Evolutionary conservation across 768 basidiomycete species (phyloP), one percentile per base, ranked within the genome.

Genomic region (Paxillus involutus): DNA sequence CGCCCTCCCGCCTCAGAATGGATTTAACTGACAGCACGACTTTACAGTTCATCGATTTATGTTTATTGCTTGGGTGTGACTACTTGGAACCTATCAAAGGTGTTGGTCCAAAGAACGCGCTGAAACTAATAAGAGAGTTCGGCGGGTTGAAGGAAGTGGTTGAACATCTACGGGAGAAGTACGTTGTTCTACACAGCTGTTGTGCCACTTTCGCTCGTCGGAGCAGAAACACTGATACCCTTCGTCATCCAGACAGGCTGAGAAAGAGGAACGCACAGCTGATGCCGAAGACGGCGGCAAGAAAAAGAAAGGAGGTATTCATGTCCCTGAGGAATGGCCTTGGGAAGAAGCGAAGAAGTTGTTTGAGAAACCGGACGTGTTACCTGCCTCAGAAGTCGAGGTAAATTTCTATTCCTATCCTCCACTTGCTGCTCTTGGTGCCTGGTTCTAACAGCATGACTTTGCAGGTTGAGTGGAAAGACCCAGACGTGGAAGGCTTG

Each of bases 81-180:
- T 99, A 99, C 72, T 85, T 99, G 53, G 97, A 99, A 69, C 97
- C 97, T n/a, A 94, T 97, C 68, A 95, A 86, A 71, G 97, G 97
- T 3, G 76, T 99, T 41, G 97, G 97, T 26, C 95, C 97, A 13
- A 97, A 98, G 69, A 93, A 87, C 13, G 97, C 96, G 3, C 76
- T 97, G 47, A 99, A 98, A 72, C 81, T 98, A 32, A 80, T 98
- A 42, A 78, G 89, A 57, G 96, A 99, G 65, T 75, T 91, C 54
- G 85, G 85, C 9, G 77, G 79, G 10, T 78, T 99, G 17, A 82
- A 78, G 42, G 80, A 77, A 3, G 87, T 97, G 36, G 75, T 97
- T 35, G 81, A 86, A 53, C 86, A 92, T 63, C 75, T 97, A 9
- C 81, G 85, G 49, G 88, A 83, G 69, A 95, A 89, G 87, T 88